phyloP scores from a whole-genome alignment of 2,329 filamentous ascomycete species.

The Colletotrichum sp. region DNA sequence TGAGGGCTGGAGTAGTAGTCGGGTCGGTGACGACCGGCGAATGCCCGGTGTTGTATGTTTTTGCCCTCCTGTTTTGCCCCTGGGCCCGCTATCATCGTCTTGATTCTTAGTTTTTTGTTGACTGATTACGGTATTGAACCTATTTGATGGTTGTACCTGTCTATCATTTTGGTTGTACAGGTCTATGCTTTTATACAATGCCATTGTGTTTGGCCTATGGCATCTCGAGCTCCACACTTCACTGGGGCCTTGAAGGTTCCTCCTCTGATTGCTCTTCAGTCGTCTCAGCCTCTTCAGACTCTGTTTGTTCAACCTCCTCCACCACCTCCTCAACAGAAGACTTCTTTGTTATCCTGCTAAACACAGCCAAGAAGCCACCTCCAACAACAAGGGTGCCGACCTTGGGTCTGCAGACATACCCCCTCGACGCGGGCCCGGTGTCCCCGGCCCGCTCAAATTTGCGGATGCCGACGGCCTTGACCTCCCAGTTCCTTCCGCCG shows the following conservation, averaged over 20 bases:
- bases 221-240: not conserved
- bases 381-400: slow-evolving; percentile 44
- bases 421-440: slow-evolving; percentile 13
- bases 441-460: slow-evolving; percentile 9
- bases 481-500: slow-evolving; percentile 68
- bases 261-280: not conserved
- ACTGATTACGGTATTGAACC: not conserved
- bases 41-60: not conserved
- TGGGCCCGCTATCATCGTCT: not conserved
- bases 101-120: not conserved
- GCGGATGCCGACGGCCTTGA: slow-evolving; percentile 51
- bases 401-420: slow-evolving; percentile 46
- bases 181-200: not conserved
- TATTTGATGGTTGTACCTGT: not conserved
- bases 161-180: not conserved
- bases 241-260: not conserved
- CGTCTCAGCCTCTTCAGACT: not conserved
- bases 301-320: not conserved
- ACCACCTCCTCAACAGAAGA: not conserved
- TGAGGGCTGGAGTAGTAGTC: slow-evolving; percentile 14
- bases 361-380: slow-evolving; percentile 45
- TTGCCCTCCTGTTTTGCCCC: not conserved
- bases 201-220: not conserved
- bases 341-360: slow-evolving; percentile 16
- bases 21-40: slow-evolving; percentile 7